Evolutionary conservation across 306 rosid species (phyloP).

Genomic region (Cicer pinnatifidum): DNA sequence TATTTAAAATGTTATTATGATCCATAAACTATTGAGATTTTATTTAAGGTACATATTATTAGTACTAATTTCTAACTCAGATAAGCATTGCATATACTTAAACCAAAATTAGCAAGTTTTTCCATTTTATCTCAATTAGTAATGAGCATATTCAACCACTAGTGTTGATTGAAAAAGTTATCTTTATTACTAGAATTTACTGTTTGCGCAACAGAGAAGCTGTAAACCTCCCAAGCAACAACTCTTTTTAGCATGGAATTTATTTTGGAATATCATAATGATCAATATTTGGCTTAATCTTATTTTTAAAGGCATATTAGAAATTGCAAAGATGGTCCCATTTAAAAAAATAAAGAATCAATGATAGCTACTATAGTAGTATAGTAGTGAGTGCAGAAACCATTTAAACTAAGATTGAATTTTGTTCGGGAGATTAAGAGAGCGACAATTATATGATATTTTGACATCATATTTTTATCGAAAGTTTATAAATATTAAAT

Average conservation of each 20-base stretch:
- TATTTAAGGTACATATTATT: no score
- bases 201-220: neutral
- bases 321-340: neutral
- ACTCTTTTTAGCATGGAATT: constrained; percentile 1
- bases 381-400: neutral
- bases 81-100: no score
- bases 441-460: no score
- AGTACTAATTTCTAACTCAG: no score
- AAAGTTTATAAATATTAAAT: no score
- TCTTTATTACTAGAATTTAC: neutral
- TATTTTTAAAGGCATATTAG: constrained; percentile 7
- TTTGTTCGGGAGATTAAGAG: no score
- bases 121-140: neutral
- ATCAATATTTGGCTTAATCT: constrained; percentile 8
- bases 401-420: neutral
- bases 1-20: no score
- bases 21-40: no score
- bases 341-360: neutral
- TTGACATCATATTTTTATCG: no score
- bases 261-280: neutral
- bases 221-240: neutral
- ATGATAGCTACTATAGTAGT: neutral
- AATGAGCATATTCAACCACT: neutral
- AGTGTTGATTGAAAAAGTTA: neutral
- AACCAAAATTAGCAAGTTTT: no score